Evolutionary conservation across 2,329 filamentous ascomycete genomes (phyloP).

Genomic region (Neurospora crassa): DNA sequence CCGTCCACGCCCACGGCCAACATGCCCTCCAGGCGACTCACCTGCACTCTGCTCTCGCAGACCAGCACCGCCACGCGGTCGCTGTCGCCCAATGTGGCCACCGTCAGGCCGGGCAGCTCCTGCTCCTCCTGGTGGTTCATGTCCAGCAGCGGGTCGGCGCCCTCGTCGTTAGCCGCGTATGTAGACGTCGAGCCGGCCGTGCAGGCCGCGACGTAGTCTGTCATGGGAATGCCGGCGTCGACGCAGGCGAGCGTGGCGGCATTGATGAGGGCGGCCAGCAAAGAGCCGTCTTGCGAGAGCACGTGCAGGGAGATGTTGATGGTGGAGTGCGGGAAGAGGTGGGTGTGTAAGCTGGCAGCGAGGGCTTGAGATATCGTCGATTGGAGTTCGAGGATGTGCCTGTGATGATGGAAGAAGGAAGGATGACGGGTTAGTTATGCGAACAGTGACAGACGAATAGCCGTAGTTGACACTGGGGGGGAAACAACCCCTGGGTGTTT

Average conservation of each 20-base stretch:
- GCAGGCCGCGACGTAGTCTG: constrained; percentile 79
- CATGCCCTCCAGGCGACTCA: constrained; percentile 79
- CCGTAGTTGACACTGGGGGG: too few relatives aligned
- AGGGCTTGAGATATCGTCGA: constrained; percentile 72
- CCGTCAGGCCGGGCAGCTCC: constrained; percentile 80
- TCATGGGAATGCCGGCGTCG: constrained; percentile 93
- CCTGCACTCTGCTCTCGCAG: constrained; percentile 83
- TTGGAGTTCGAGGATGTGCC: constrained; percentile 72
- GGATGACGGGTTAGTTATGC: neutral
- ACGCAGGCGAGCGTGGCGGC: constrained; percentile 85
- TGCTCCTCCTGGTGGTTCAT: constrained; percentile 72
- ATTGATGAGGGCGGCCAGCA: constrained; percentile 85
- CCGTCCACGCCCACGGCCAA: constrained; percentile 85
- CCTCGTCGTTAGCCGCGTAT: constrained; percentile 54
- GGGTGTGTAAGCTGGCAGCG: constrained; percentile 66
- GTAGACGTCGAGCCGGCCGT: constrained; percentile 73
- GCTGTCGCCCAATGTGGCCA: constrained; percentile 65
- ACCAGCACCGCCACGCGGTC: constrained; percentile 72
- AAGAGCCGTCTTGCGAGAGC: constrained; percentile 78
- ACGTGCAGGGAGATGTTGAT: constrained; percentile 81
- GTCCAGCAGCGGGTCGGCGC: constrained; percentile 69
- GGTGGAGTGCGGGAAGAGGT: constrained; percentile 80
- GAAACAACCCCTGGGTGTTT: neutral
- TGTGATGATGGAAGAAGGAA: constrained; percentile 27
- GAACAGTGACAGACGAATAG: neutral